Evolutionary conservation across 2,329 filamentous ascomycete genomes (phyloP), one percentile per base, ranked within the genome.

Genomic region (Pleurostoma richardsiae): DNA sequence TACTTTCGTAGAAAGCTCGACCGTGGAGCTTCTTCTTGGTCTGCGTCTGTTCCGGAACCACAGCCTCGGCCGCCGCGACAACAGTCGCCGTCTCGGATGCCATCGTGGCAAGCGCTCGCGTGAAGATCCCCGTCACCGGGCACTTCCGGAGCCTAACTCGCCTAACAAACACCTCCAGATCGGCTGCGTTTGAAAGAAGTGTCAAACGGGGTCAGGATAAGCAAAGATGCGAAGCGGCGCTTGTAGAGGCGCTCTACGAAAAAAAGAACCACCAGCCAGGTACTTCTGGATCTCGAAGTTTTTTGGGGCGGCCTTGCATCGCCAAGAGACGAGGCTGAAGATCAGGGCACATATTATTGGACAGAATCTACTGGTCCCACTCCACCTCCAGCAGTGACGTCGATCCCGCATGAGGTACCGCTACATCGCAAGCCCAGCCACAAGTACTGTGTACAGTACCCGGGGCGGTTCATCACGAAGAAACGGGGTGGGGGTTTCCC

Each of bases 1-100:
- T 86, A 62, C 88, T 95, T 71, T 96, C 84, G 62, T 97, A 99
- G 64, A 99, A 97, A 10, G 87, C 88, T 48, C 94, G 77, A 1
- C 94, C 94, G 57, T 87, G 82, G 27, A 95, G 72, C 65, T 92
- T 95, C 46, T 19, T 19, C 19, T 19, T 19, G 19, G 19, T 19
- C 19, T 60, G 65, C 29, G 57, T 54, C 29, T 19, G 19, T 19
- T 19, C 19, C 19, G 19, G 19, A 19, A 19, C 19, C 19, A 39
- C 52, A 38, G 51, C 43, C 1, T 46, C 33, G 4, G 51, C 39
- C 7, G 52, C 38, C 40, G 45, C 50, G 7, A 51, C 42, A 11
- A 41, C 41, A 8, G 41, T 19, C 6, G 47, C 38, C 31, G 50
- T 41, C 10, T 46, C 46, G 26, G 46, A 49, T 27, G 57, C 50